These are phyloP conservation scores for Leersia perrieri DNA, from an alignment of 176 grass and related monocot species.

Conservation along the genomic window DNA sequence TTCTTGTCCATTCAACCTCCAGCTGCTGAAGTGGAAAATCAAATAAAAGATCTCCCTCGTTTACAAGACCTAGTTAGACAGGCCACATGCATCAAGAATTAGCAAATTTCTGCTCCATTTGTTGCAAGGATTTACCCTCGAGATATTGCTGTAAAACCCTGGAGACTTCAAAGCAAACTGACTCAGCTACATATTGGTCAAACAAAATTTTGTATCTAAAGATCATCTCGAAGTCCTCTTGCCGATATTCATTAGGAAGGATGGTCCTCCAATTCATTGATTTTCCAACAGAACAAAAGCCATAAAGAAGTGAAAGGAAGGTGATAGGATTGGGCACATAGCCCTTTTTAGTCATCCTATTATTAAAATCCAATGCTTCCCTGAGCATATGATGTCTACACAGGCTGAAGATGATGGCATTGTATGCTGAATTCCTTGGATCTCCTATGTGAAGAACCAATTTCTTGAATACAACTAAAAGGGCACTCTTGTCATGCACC, in stretches of 20 bases:
- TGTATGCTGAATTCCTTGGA: constrained; percentile 57
- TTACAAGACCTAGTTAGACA: neutral
- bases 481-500: constrained; percentile 29
- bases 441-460: constrained; percentile 63
- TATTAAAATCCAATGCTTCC: constrained; percentile 63
- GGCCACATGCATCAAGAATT: constrained; percentile 15
- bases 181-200: constrained; percentile 37
- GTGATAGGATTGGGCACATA: constrained; percentile 51
- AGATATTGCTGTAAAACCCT: constrained; percentile 21
- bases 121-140: constrained; percentile 2
- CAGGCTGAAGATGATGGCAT: constrained; percentile 68
- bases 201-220: constrained; percentile 43
- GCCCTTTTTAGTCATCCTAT: constrained; percentile 58
- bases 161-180: constrained; percentile 35
- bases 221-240: constrained; percentile 52
- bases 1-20: neutral
- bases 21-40: neutral
- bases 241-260: constrained; percentile 49
- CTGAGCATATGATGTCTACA: constrained; percentile 79
- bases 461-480: constrained; percentile 53
- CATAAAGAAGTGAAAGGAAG: constrained; percentile 82
- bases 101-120: constrained; percentile 15
- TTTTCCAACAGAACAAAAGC: constrained; percentile 69
- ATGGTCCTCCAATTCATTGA: constrained; percentile 46
- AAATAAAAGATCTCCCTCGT: neutral